Conservation (phyloP, 225 moss, liverwort and hornwort species). For the Pseudisothecium myosuroides region DNA sequence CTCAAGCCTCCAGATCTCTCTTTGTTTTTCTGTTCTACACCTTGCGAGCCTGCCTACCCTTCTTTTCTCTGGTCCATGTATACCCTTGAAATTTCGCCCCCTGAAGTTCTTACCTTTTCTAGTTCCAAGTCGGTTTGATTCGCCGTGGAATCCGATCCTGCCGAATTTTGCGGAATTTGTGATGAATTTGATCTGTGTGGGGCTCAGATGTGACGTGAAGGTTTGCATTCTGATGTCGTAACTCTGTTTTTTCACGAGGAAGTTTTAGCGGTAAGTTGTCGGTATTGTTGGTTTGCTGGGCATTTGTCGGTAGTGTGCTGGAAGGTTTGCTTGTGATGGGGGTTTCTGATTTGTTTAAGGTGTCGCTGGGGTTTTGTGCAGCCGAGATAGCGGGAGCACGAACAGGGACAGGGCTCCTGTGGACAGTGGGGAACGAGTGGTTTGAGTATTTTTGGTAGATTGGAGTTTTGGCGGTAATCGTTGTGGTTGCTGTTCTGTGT, state of each 20-base stretch:
- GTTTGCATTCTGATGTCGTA: background rate
- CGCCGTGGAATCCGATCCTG: background rate
- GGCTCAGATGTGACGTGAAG: background rate
- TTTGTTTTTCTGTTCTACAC: background rate
- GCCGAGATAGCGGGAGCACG: background rate
- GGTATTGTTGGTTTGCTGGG: too few species aligned
- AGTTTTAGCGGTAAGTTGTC: background rate
- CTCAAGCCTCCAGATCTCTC: too few species aligned
- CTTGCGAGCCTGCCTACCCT: background rate
- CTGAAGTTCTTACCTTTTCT: accelerated
- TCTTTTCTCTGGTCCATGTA: too few species aligned
- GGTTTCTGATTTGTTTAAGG: background rate
- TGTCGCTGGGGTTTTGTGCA: background rate
- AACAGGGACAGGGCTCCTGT: too few species aligned
- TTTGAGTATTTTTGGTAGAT: background rate
- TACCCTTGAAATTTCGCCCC: background rate
- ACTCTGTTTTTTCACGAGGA: too few species aligned
- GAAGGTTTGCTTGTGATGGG: background rate
- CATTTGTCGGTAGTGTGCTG: too few species aligned
- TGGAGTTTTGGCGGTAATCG: background rate
- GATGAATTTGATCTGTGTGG: background rate
- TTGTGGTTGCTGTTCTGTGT: background rate
- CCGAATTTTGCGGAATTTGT: background rate
- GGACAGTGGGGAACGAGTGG: background rate
- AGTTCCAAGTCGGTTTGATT: too few species aligned